Conservation (phyloP, 2,329 filamentous ascomycete genomes). For the Alternaria sp. region DNA sequence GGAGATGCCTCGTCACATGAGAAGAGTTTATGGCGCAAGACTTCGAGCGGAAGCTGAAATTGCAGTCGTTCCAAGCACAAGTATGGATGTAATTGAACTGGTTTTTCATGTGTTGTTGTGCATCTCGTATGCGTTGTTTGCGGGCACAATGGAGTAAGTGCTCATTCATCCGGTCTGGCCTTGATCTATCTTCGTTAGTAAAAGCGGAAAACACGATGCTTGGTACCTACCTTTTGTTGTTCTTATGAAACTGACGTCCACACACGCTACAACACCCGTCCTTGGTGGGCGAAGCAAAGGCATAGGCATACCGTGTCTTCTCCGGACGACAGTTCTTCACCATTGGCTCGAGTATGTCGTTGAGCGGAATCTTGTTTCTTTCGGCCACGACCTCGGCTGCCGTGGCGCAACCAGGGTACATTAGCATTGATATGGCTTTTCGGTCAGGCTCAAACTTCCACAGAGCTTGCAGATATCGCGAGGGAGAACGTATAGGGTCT, state of each 20-base stretch:
- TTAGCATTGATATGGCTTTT: background rate
- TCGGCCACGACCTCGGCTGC: background rate
- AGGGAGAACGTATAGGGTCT: background rate
- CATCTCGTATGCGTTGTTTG: background rate
- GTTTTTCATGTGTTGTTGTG: background rate
- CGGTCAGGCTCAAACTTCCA: slow-evolving; percentile 6
- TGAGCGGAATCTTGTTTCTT: background rate
- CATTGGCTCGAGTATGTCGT: slow-evolving; percentile 5
- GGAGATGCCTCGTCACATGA: background rate
- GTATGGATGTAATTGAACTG: background rate
- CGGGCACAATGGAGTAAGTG: slow-evolving; percentile 3
- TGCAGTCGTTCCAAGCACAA: slow-evolving; percentile 3
- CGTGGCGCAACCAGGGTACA: background rate
- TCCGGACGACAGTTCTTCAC: background rate
- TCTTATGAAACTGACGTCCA: background rate
- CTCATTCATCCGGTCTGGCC: background rate
- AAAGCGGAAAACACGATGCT: background rate
- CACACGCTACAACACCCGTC: background rate
- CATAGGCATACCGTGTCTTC: slow-evolving; percentile 3
- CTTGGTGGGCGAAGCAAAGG: background rate
- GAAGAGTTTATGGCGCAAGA: background rate
- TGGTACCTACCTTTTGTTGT: background rate
- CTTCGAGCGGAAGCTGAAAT: background rate
- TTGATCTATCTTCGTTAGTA: slow-evolving; percentile 1
- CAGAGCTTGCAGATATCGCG: slow-evolving; percentile 9